Evolutionary conservation across 2,329 filamentous ascomycete genomes (phyloP), one percentile per base, ranked within the genome.

Genomic region (Ceratocystis variospora): DNA sequence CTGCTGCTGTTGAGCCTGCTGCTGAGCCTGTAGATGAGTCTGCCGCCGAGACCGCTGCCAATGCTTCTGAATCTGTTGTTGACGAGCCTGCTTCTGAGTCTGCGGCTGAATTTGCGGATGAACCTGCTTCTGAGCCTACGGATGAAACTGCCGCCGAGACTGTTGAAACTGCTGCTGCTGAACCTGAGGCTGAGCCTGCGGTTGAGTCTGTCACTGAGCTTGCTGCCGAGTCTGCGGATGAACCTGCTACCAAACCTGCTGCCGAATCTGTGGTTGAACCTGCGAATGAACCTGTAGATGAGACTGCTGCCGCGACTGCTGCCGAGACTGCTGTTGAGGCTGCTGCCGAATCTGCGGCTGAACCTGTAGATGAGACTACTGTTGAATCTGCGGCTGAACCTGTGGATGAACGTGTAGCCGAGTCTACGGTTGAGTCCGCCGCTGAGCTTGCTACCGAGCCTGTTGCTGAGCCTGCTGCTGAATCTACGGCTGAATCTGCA

Each of bases 311-410:
- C 25, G 63, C 46, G 57, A 57, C n/a, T 59, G n/a, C n/a, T 28
- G 28, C 59, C 4, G 66, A 69, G 55, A 6, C 17, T 15, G 15
- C 46, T 12, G 66, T 50, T 53, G 64, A 67, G 31, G 61, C 67
- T 25, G 55, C 33, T 2, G 59, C 62, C 37, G 48, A 15, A 17
- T 2, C 63, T 22, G 37, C 19, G 19, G n/a, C 61, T 22, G 64
- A 63, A n/a, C 44, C 46, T 31, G 59, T 8, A 8, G 31, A 22
- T 19, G 59, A n/a, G 28, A n/a, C 12, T 45, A 17, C 33, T 28
- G 25, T 15, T 7, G 44, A 41, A 7, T 17, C 61, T 17, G 2
- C 10, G 25, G 66, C 68, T 19, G 68, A 66, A 45, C 33, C 64
- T 48, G 50, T 37, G 17, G 41, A 31, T 66, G 64, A 37, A 33